A percentile compares a stretch with the other conserved stretches of the same genome.
phyloP scores from a whole-genome alignment of 352 stramenopile species.

The Blastocystis sp. region DNA sequence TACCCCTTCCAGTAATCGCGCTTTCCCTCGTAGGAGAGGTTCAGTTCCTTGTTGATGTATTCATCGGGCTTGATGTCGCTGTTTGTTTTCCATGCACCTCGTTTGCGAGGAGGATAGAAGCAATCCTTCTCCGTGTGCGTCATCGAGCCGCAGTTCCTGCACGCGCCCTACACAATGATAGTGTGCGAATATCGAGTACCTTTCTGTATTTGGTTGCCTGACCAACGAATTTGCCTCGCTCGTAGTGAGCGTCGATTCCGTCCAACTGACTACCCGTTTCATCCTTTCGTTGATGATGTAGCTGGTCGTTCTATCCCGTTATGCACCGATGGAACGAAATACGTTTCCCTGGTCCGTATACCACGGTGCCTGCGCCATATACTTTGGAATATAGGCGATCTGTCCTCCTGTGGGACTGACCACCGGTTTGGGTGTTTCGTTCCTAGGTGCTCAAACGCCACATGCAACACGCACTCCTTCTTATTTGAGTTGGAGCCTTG shows the following conservation, averaged over 20 bases:
- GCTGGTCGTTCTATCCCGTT: slow-evolving; percentile 48
- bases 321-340: slow-evolving; percentile 60
- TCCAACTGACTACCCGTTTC: slow-evolving; percentile 71
- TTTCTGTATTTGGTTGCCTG: slow-evolving; percentile 71
- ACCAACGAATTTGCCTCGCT: slow-evolving; percentile 59
- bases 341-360: slow-evolving; percentile 86
- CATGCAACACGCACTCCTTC: neutral
- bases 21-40: slow-evolving; percentile 92
- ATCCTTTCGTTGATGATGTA: slow-evolving; percentile 71
- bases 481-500: neutral
- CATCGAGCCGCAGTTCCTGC: slow-evolving; percentile 89
- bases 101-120: slow-evolving; percentile 85
- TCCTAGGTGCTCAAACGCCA: neutral
- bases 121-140: slow-evolving; percentile 87
- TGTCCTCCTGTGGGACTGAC: neutral
- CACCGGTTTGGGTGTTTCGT: neutral
- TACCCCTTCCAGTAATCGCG: slow-evolving; percentile 93
- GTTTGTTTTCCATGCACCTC: slow-evolving; percentile 85
- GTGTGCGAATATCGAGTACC: neutral
- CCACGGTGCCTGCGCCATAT: slow-evolving; percentile 97
- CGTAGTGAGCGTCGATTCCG: slow-evolving; percentile 69
- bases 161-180: slow-evolving; percentile 76
- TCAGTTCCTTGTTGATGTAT: slow-evolving; percentile 82
- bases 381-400: slow-evolving; percentile 98
- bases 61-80: slow-evolving; percentile 83